Evolutionary conservation across 371 early-diverging fungal genomes (phyloP).

Genomic region (Actinomortierella ambigua): DNA sequence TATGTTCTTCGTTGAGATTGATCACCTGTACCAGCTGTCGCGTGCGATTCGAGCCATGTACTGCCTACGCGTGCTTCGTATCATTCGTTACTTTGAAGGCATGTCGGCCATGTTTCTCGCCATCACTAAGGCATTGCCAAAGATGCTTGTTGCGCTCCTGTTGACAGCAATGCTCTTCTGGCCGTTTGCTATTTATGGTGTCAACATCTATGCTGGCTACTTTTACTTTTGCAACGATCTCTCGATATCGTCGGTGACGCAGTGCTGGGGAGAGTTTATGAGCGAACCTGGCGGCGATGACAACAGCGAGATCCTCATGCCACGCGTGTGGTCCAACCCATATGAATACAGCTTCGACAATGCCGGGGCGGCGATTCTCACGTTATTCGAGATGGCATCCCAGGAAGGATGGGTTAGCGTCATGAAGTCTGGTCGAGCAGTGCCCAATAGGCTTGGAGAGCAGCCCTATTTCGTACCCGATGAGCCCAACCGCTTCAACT

Average conservation of each 20-base stretch:
- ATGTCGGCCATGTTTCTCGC: constrained; percentile 55
- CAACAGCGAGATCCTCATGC: constrained; percentile 41
- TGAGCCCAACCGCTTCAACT: constrained; percentile 49
- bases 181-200: constrained; percentile 61
- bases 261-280: constrained; percentile 52
- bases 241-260: constrained; percentile 1
- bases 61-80: constrained; percentile 51
- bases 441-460: constrained; percentile 33
- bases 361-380: constrained; percentile 50
- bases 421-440: constrained; percentile 21
- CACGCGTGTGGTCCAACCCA: constrained; percentile 55
- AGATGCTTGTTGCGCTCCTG: constrained; percentile 52
- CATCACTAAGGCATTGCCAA: constrained; percentile 52
- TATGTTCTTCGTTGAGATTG: constrained; percentile 50
- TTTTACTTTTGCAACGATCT: constrained; percentile 54
- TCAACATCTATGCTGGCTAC: constrained; percentile 52
- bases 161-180: constrained; percentile 54
- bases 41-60: constrained; percentile 52
- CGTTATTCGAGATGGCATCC: constrained; percentile 59
- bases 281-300: constrained; percentile 43
- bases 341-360: constrained; percentile 58
- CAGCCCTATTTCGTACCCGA: constrained; percentile 51
- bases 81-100: constrained; percentile 52
- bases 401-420: constrained; percentile 60
- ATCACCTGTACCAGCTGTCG: constrained; percentile 55